Percentiles rank a stretch among this genome's conserved stretches.
These are phyloP conservation scores for Kurtzmaniella natalensis DNA, from an alignment of 1,139 yeast species.

Conservation along the genomic window DNA sequence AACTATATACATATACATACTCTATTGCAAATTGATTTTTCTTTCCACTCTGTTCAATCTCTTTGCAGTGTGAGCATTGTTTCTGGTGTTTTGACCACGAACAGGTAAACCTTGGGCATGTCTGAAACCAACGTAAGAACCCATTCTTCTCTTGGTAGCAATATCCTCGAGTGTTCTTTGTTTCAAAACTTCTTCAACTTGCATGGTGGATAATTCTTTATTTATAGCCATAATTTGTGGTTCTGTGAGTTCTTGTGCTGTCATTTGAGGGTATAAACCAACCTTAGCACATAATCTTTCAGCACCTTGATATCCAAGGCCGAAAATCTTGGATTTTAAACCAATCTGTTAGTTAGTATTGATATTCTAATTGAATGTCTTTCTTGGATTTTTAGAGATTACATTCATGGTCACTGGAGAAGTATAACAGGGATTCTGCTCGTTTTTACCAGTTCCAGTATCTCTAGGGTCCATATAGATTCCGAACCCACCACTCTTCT, in stretches of 20 bases:
- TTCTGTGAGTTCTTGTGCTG: slow-evolving; percentile 89
- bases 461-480: no score
- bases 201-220: slow-evolving; percentile 77
- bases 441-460: no score
- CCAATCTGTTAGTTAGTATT: slow-evolving; percentile 47
- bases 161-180: slow-evolving; percentile 79
- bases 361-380: no score
- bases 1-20: no score
- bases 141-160: slow-evolving; percentile 72
- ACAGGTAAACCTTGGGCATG: slow-evolving; percentile 89
- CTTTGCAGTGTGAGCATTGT: slow-evolving; percentile 85
- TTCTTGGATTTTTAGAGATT: no score
- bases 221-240: slow-evolving; percentile 83
- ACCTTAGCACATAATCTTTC: slow-evolving; percentile 77
- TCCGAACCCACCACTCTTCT: slow-evolving; percentile 3
- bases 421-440: no score
- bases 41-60: slow-evolving; percentile 78
- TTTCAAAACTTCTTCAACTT: slow-evolving; percentile 82
- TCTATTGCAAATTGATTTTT: slow-evolving; percentile 18
- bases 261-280: slow-evolving; percentile 89
- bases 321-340: slow-evolving; percentile 76
- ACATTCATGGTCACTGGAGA: no score
- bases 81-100: slow-evolving; percentile 89
- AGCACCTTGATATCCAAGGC: slow-evolving; percentile 77
- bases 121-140: slow-evolving; percentile 84